These are phyloP conservation scores for Coniochaeta prunicola DNA, from an alignment of 2,329 filamentous ascomycete genomes.

Conservation along the genomic window DNA sequence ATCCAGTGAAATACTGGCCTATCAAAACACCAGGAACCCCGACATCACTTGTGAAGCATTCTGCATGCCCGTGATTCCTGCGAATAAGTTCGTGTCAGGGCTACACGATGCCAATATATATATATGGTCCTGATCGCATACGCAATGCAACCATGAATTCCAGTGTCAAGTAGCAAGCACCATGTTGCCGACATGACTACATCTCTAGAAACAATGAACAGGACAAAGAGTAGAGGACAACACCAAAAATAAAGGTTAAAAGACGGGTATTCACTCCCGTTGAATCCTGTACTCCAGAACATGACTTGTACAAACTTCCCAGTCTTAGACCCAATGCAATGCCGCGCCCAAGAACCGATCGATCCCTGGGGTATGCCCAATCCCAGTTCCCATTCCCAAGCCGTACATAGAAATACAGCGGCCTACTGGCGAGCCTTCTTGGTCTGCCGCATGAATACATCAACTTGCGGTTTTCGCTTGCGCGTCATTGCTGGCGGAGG, in stretches of 20 bases:
- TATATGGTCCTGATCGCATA: neutral
- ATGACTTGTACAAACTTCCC: neutral
- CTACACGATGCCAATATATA: neutral
- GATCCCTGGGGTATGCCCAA: neutral
- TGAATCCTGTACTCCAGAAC: neutral
- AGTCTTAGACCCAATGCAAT: neutral
- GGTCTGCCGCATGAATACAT: constrained; percentile 42
- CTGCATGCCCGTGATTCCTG: too few relatives aligned
- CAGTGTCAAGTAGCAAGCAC: neutral
- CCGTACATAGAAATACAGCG: neutral
- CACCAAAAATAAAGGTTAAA: neutral
- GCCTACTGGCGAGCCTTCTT: constrained; percentile 2
- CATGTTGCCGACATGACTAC: neutral
- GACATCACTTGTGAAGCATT: too few relatives aligned
- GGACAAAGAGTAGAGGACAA: neutral
- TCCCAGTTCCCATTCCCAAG: neutral
- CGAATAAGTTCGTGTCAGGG: too few relatives aligned
- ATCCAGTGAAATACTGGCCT: too few relatives aligned
- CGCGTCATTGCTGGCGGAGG: constrained; percentile 5
- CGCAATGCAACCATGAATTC: neutral
- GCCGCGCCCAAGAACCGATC: neutral
- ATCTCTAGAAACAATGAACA: neutral
- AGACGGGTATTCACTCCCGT: neutral
- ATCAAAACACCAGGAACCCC: too few relatives aligned
- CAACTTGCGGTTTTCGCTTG: constrained; percentile 36